These are phyloP conservation scores for Mortierella sp. DNA, from an alignment of 371 early-diverging fungal genomes.

Conservation along the genomic window DNA sequence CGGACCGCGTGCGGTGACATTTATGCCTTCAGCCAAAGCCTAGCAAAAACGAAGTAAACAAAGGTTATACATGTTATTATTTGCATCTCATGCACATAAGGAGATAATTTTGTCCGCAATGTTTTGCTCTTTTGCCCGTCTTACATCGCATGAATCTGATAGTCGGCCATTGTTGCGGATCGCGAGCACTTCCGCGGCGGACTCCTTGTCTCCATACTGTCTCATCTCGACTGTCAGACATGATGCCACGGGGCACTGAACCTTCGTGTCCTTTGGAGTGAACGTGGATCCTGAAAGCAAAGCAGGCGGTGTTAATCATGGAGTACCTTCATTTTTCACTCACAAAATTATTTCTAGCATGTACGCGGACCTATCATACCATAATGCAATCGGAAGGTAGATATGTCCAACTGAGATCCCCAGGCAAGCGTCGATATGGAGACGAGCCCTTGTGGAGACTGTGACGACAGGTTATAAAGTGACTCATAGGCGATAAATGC, in stretches of 20 bases:
- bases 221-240: conserved; percentile 41
- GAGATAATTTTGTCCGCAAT: neutral
- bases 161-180: conserved; percentile 24
- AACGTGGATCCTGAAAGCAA: conserved; percentile 24
- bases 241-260: conserved; percentile 12
- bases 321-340: no score
- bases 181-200: conserved; percentile 32
- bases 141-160: conserved; percentile 3
- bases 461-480: conserved; percentile 24
- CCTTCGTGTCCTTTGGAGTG: neutral
- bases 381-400: conserved; percentile 41
- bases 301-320: no score
- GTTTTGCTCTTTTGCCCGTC: no score
- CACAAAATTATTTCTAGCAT: no score
- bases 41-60: conserved; percentile 5
- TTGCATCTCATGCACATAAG: neutral
- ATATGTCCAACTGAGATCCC: conserved; percentile 47
- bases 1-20: conserved; percentile 17
- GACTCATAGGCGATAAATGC: conserved; percentile 45
- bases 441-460: conserved; percentile 12
- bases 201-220: conserved; percentile 46
- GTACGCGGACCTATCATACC: no score
- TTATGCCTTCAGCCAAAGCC: conserved; percentile 31
- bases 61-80: no score
- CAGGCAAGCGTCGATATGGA: conserved; percentile 37